A percentile compares a stretch with the other conserved stretches of the same genome.
phyloP scores from a whole-genome alignment of 2,329 filamentous ascomycete genomes.

The Aspergillus carbonarius region DNA sequence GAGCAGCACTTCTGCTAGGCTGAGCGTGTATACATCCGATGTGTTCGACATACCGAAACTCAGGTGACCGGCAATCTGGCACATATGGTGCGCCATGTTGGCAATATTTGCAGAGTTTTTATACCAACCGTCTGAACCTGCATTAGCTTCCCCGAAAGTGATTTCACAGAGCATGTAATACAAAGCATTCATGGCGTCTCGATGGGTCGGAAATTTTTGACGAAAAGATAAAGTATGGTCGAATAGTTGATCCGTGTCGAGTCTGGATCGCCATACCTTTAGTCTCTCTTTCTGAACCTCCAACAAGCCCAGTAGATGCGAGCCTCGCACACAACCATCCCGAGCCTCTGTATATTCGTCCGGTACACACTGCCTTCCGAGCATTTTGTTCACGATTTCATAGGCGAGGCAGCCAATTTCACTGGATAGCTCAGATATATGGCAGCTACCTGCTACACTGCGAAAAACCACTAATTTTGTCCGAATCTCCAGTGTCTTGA shows the following conservation, averaged over 20 bases:
- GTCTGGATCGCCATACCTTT: conserved; percentile 16
- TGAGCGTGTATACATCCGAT: conserved; percentile 16
- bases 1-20: conserved; percentile 11
- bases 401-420: conserved; percentile 8
- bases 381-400: conserved; percentile 6
- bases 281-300: conserved; percentile 17
- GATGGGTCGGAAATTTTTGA: conserved; percentile 2
- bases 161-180: conserved; percentile 15
- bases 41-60: conserved; percentile 1
- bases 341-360: conserved; percentile 11
- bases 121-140: no score
- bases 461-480: conserved; percentile 17
- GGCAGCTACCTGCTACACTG: conserved; percentile 7
- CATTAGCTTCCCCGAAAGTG: conserved; percentile 2
- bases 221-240: no score
- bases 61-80: neutral
- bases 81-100: neutral
- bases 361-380: conserved; percentile 2
- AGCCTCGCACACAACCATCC: conserved; percentile 14
- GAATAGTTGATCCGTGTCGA: conserved; percentile 1
- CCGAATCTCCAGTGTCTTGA: conserved; percentile 22
- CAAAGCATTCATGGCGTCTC: conserved; percentile 15
- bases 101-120: neutral
- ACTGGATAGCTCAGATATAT: conserved; percentile 4
- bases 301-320: conserved; percentile 16